Base-by-base conservation (phyloP, 2,329 filamentous ascomycete genomes). In the Colletotrichum navitas region DNA sequence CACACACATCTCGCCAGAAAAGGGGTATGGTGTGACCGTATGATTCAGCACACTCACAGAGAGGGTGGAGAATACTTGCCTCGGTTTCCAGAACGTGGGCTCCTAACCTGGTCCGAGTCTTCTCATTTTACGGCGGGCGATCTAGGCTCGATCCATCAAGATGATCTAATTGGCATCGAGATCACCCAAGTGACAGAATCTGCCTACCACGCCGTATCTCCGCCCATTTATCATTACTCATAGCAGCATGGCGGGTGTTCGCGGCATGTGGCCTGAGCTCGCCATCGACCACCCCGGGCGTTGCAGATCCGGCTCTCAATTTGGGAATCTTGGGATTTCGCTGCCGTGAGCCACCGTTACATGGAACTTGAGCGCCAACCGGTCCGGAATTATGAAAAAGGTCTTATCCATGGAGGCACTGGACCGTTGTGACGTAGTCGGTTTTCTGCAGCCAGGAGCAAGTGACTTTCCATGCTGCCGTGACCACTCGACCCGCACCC, bases 311-410 rank as follows among this genome's bases (percentile, higher is more conserved):
- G 18, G 7, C 43, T 8, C 14, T 43, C 10, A 12, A 43, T 52
- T n/a, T 41, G 36, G 7, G 24, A 1, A 29, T 11, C 47, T 47
- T 34, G 61, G 12, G 18, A 52, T 24, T 43, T 32, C 24, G 34
- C 61, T 63, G 49, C 49, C 6, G 36, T 18, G 26, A 45, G 34
- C 60, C 60, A 18, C 34, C 26, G 5, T 36, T 7, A 12, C 16
- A n/a, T 45, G 18, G 6, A 24, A 24, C 61, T 29, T 24, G 21
- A n/a, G n/a, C 10, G 45, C 34, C 2, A 45, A 21, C 61, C 24
- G 61, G 47, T 18, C 12, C 49, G 49, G 36, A 43, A 49, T 54
- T 43, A 45, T 63, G 61, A 63, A 34, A 63, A 34, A 43, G 36
- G 49, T 55, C 49, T 54, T 36, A 63, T 54, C 7, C 18, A 18